Base-by-base conservation (phyloP, 495 filamentous ascomycete species). In the Aspergillus heteromorphus region DNA sequence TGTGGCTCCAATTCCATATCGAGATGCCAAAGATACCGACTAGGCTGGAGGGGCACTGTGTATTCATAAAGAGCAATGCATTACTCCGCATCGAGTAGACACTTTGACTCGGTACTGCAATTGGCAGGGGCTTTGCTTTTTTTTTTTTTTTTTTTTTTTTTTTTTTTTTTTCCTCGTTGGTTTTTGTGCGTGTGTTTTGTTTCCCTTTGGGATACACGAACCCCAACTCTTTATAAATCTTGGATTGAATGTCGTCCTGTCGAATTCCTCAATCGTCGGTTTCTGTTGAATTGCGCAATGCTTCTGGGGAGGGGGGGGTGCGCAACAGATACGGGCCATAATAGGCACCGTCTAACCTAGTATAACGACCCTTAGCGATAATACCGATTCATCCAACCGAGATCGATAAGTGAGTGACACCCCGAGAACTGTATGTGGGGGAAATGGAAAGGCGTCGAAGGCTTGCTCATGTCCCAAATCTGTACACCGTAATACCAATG, bases 1-100 rank as follows among this genome's bases (percentile, higher is more conserved):
- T 62, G 55, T 62, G 59, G 59, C 58, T 58, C 55, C 59, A 56
- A 55, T 58, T 58, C 55, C 59, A 56, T 56, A 55, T 55, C 43
- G 29, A 29, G 30, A 45, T 55, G 51, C 40, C 53, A 38, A n/a
- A 38, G 34, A 38, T 38, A 38, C 6, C 5, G 11, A 38, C 34
- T 38, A 13, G 34, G 34, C 11, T 38, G 34, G 13, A 13, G 1
- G 34, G 34, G 11, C 5, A n/a, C 4, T n/a, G 11, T 38, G 34
- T 14, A 34, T 11, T 11, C 2, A 2, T 10, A 34, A 30, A n/a
- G n/a, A n/a, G n/a, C n/a, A n/a, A n/a, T n/a, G n/a, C n/a, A n/a
- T n/a, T n/a, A n/a, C n/a, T n/a, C n/a, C n/a, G n/a, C n/a, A n/a
- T n/a, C n/a, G n/a, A n/a, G n/a, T n/a, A n/a, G n/a, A n/a, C n/a